These are phyloP conservation scores for Elaeis guineensis DNA, from an alignment of 176 grass and related monocot genomes.

Conservation along the genomic window DNA sequence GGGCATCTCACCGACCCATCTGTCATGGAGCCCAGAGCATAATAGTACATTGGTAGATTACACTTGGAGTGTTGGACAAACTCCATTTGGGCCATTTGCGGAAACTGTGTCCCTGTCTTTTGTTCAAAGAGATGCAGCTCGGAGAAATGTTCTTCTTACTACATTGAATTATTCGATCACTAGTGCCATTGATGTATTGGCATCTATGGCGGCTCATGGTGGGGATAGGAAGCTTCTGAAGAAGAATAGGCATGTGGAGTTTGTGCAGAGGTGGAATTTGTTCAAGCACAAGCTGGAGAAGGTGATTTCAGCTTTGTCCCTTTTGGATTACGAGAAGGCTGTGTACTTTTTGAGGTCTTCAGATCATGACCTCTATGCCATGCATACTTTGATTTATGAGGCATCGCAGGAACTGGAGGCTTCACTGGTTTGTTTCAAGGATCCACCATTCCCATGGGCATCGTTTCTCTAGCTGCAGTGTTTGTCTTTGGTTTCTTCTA, in stretches of 20 bases:
- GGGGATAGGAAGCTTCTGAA: slow-evolving; percentile 71
- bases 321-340: slow-evolving; percentile 80
- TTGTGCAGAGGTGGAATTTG: slow-evolving; percentile 95
- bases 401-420: slow-evolving; percentile 88
- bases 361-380: slow-evolving; percentile 85
- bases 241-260: slow-evolving; percentile 76
- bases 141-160: slow-evolving; percentile 79
- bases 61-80: slow-evolving; percentile 83
- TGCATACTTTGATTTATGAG: slow-evolving; percentile 69
- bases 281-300: slow-evolving; percentile 85
- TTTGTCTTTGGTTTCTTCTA: slow-evolving; percentile 84
- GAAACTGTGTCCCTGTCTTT: slow-evolving; percentile 84
- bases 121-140: slow-evolving; percentile 87
- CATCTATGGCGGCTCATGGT: slow-evolving; percentile 72
- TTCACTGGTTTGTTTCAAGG: slow-evolving; percentile 76
- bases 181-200: slow-evolving; percentile 52
- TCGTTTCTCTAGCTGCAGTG: slow-evolving; percentile 61
- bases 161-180: slow-evolving; percentile 78
- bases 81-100: slow-evolving; percentile 85
- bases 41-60: slow-evolving; percentile 66
- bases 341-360: slow-evolving; percentile 74
- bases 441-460: slow-evolving; percentile 87
- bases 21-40: slow-evolving; percentile 68
- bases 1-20: slow-evolving; percentile 74
- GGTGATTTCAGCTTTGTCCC: slow-evolving; percentile 72